Evolutionary conservation across 2,329 filamentous ascomycete genomes (phyloP).

Genomic region (Beauveria scarabaeidicola): DNA sequence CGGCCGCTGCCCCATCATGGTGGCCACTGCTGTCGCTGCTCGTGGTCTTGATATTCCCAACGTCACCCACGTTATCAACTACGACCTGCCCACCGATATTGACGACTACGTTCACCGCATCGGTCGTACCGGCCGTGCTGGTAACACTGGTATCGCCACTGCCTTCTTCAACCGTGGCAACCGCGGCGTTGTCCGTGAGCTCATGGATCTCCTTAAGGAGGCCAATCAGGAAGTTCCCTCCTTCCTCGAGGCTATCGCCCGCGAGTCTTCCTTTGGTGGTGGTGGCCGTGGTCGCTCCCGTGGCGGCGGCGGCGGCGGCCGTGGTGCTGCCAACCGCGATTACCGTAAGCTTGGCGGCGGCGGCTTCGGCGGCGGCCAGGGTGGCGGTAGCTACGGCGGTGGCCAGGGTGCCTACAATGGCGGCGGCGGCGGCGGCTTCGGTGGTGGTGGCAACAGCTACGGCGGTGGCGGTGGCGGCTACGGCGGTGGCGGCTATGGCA

Average conservation of each 20-base stretch:
- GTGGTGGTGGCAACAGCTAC: constrained; percentile 29
- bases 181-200: constrained; percentile 91
- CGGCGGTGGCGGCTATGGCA: constrained; percentile 44
- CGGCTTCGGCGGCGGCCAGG: constrained; percentile 22
- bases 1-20: constrained; percentile 88
- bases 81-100: constrained; percentile 97
- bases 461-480: constrained; percentile 39
- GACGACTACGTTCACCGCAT: constrained; percentile 99
- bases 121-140: constrained; percentile 98
- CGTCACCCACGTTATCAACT: constrained; percentile 96
- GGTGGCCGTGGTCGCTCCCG: constrained; percentile 46
- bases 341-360: constrained; percentile 70
- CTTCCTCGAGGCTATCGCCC: constrained; percentile 95
- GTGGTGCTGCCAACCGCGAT: constrained; percentile 71
- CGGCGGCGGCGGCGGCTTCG: constrained; percentile 36
- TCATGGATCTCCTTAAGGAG: constrained; percentile 96
- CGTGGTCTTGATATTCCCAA: constrained; percentile 89
- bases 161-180: constrained; percentile 99
- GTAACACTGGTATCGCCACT: constrained; percentile 96
- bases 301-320: constrained; percentile 55
- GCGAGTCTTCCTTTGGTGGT: constrained; percentile 80
- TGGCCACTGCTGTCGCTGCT: constrained; percentile 93
- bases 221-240: constrained; percentile 92
- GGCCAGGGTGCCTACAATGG: constrained; percentile 23
- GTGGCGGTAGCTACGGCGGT: constrained; percentile 21